Percentiles rank a stretch among this genome's conserved stretches.
Evolutionary conservation across 1,284 basidiomycete species (phyloP).

Genomic region (Puccinia novopanici): DNA sequence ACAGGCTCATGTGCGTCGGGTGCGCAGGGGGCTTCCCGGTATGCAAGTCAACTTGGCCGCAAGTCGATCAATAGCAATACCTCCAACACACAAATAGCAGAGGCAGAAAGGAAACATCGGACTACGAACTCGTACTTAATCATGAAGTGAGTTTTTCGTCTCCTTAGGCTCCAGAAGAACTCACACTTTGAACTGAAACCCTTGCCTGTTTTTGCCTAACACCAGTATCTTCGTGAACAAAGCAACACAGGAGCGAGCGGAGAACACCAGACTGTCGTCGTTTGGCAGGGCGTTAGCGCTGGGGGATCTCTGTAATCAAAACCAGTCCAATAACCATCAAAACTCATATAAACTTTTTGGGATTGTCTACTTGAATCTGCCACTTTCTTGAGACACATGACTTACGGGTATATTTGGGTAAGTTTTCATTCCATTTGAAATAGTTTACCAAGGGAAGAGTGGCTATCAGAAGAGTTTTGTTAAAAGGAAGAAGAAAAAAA

Average conservation of each 20-base stretch:
- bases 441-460: constrained; percentile 38
- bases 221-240: too few species aligned
- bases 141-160: neutral
- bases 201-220: too few species aligned
- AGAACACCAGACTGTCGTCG: too few species aligned
- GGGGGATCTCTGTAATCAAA: too few species aligned
- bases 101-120: too few species aligned
- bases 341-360: too few species aligned
- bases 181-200: neutral
- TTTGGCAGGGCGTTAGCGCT: constrained; percentile 96
- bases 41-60: too few species aligned
- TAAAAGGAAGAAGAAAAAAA: neutral
- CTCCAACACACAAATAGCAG: neutral
- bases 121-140: too few species aligned
- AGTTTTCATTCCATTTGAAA: constrained; percentile 44
- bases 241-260: too few species aligned
- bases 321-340: too few species aligned
- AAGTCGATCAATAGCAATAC: neutral
- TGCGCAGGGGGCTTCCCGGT: too few species aligned
- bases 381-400: neutral
- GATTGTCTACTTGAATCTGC: neutral
- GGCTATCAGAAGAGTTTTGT: neutral
- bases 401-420: constrained; percentile 40
- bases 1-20: too few species aligned
- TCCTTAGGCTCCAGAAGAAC: neutral